These are phyloP conservation scores for Pyrenophora seminiperda DNA, from an alignment of 2,329 filamentous ascomycete genomes.

Conservation along the genomic window DNA sequence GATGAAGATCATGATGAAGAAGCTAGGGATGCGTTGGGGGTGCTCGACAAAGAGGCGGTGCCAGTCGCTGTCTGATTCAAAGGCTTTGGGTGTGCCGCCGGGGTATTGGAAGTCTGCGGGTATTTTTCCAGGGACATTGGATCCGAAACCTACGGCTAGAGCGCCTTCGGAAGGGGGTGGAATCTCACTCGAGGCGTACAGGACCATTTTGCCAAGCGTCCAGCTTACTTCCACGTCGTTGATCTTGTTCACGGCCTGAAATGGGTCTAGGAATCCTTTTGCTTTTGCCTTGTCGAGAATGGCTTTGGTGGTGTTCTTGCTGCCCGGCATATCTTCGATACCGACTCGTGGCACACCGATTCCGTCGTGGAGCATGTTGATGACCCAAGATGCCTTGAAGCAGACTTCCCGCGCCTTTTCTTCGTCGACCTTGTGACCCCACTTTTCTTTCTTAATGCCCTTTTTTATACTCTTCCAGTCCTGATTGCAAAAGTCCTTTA, in stretches of 20 bases:
- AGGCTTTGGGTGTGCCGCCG: conserved; percentile 58
- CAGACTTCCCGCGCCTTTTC: conserved; percentile 84
- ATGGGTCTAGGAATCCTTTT: conserved; percentile 79
- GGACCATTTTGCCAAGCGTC: conserved; percentile 94
- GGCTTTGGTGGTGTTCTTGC: conserved; percentile 74
- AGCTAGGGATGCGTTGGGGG: conserved; percentile 71
- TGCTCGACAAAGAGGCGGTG: conserved; percentile 67
- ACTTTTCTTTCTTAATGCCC: conserved; percentile 68
- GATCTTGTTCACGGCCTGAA: conserved; percentile 92
- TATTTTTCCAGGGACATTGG: conserved; percentile 71
- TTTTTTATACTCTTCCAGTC: conserved; percentile 79
- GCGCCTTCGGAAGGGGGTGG: conserved; percentile 64
- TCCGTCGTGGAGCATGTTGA: conserved; percentile 93
- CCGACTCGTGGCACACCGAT: conserved; percentile 90
- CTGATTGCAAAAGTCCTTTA: conserved; percentile 81
- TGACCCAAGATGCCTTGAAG: conserved; percentile 98
- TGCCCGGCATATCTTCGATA: conserved; percentile 65
- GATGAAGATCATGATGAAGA: conserved; percentile 78
- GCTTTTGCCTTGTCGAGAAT: conserved; percentile 70
- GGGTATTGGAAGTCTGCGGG: conserved; percentile 84
- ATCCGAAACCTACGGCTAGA: conserved; percentile 89
- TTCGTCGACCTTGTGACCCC: conserved; percentile 73
- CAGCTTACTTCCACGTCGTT: conserved; percentile 91
- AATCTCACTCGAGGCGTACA: conserved; percentile 91
- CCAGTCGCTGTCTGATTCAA: conserved; percentile 58